Percentiles rank a stretch among this genome's conserved stretches.
Evolutionary conservation across 129 eudicot species (phyloP).

Genomic region (Flaveria trinervia): DNA sequence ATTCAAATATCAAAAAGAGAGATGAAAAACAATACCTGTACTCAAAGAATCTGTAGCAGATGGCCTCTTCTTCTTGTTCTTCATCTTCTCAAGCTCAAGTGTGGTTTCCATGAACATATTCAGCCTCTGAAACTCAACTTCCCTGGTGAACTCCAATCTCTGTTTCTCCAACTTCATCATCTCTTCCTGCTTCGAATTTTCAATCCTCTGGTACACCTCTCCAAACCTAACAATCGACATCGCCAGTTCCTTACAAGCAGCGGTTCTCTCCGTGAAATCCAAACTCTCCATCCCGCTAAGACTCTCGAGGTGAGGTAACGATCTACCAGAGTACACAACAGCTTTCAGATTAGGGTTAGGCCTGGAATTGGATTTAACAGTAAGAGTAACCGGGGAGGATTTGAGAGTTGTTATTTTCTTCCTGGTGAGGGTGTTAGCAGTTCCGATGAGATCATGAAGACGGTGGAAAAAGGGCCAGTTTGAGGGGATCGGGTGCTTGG

Average conservation of each 20-base stretch:
- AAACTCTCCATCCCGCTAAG: conserved; percentile 36
- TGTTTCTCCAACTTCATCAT: conserved; percentile 63
- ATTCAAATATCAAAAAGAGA: not conserved
- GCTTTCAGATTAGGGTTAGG: conserved; percentile 35
- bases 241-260: conserved; percentile 45
- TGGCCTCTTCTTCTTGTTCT: conserved; percentile 25
- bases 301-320: conserved; percentile 40
- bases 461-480: conserved; percentile 50
- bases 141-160: conserved; percentile 58
- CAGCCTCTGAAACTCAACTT: conserved; percentile 60
- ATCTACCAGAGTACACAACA: conserved; percentile 33
- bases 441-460: conserved; percentile 42
- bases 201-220: conserved; percentile 56
- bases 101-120: conserved; percentile 56
- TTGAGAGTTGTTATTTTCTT: conserved; percentile 20
- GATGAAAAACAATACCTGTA: conserved; percentile 17
- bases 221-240: conserved; percentile 48
- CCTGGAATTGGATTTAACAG: conserved; percentile 26
- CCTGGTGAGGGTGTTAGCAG: conserved; percentile 19
- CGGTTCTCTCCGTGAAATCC: conserved; percentile 35
- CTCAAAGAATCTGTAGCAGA: conserved; percentile 15
- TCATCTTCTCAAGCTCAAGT: conserved; percentile 55
- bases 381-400: conserved; percentile 22
- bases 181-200: conserved; percentile 53
- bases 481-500: conserved; percentile 33